Evolutionary conservation across 2,329 filamentous ascomycete species (phyloP).

Genomic region (Aspergillus sp.): DNA sequence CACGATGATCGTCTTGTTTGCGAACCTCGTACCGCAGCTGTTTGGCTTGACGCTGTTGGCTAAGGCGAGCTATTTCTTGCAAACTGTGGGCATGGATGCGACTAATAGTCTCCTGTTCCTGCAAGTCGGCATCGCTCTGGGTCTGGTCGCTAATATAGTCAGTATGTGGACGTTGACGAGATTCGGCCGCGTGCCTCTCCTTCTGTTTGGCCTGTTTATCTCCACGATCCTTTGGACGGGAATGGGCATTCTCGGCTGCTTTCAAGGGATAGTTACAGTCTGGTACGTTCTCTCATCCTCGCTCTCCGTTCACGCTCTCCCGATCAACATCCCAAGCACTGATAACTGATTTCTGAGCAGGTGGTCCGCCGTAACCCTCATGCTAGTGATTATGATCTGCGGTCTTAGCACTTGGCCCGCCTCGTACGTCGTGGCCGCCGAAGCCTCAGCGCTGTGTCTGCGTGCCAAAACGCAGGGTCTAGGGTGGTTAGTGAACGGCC

Average conservation of each 20-base stretch:
- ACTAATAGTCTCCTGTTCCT: conserved; percentile 43
- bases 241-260: conserved; percentile 52
- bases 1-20: conserved; percentile 37
- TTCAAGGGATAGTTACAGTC: conserved; percentile 35
- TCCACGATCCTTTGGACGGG: conserved; percentile 42
- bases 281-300: conserved; percentile 35
- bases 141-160: conserved; percentile 45
- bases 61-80: conserved; percentile 44
- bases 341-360: conserved; percentile 20
- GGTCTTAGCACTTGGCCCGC: conserved; percentile 38
- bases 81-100: conserved; percentile 33
- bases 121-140: conserved; percentile 48
- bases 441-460: conserved; percentile 36
- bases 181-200: conserved; percentile 42
- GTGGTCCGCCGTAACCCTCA: conserved; percentile 44
- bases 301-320: not conserved
- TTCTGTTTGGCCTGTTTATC: conserved; percentile 23
- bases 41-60: conserved; percentile 49
- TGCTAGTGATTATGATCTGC: conserved; percentile 45
- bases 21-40: conserved; percentile 44
- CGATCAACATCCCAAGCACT: not conserved
- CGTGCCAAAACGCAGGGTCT: conserved; percentile 41
- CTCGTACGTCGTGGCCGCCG: conserved; percentile 37
- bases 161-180: conserved; percentile 47
- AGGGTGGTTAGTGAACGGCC: conserved; percentile 43